Evolutionary conservation across 129 eudicot genomes (phyloP).

Genomic region (Flaveria ramosissima): DNA sequence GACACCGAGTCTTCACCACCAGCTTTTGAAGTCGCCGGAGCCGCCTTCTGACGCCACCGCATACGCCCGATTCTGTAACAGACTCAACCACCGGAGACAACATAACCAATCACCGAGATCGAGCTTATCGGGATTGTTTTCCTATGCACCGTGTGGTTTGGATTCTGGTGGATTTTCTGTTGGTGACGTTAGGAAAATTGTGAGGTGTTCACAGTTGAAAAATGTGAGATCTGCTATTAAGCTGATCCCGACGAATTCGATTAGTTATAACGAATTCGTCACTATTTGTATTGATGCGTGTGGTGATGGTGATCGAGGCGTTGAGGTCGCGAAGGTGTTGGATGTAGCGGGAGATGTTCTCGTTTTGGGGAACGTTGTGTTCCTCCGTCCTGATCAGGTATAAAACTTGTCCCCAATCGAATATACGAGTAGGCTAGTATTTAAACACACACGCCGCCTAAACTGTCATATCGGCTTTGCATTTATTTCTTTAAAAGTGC

Average conservation of each 20-base stretch:
- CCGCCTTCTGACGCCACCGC: constrained; percentile 5
- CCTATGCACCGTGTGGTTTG: neutral
- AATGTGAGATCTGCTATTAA: constrained; percentile 40
- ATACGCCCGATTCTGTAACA: constrained; percentile 30
- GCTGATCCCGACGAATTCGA: constrained; percentile 34
- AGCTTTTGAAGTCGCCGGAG: constrained; percentile 28
- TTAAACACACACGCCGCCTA: too few relatives aligned
- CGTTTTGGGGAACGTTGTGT: constrained; percentile 57
- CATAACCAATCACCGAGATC: constrained; percentile 27
- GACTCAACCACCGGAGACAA: constrained; percentile 39
- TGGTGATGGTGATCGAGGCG: constrained; percentile 36
- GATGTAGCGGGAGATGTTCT: constrained; percentile 65
- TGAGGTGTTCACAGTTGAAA: constrained; percentile 49
- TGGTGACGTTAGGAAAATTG: constrained; percentile 42
- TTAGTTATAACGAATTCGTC: constrained; percentile 47
- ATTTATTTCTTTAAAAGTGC: too few relatives aligned
- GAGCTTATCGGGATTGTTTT: constrained; percentile 34
- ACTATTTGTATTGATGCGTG: constrained; percentile 42
- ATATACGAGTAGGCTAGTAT: too few relatives aligned
- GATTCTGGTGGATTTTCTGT: constrained; percentile 32
- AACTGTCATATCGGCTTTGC: too few relatives aligned
- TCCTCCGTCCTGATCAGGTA: constrained; percentile 72
- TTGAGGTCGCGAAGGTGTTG: constrained; percentile 55
- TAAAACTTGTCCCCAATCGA: neutral
- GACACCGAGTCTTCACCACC: constrained; percentile 26